Conservation (phyloP, 768 basidiomycete species). For the Boletus fagicola region DNA sequence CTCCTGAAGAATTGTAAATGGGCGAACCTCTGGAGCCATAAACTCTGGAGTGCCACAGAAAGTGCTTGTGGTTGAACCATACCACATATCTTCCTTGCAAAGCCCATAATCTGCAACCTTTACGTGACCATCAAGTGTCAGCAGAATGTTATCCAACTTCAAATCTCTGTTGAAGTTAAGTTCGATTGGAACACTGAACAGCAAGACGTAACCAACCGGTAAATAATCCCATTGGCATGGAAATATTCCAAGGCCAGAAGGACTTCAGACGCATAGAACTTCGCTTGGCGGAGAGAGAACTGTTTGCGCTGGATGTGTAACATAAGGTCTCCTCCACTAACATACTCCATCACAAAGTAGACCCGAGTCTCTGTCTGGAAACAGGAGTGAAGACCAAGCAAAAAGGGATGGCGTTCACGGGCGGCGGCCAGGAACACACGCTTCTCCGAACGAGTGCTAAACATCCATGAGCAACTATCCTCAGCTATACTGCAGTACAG, state of each 20-base stretch:
- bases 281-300: conserved; percentile 97
- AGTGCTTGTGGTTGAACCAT: conserved; percentile 91
- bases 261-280: conserved; percentile 98
- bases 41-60: conserved; percentile 99
- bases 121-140: conserved; percentile 96
- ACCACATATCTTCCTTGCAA: conserved; percentile 99
- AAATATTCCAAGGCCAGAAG: conserved; percentile 96
- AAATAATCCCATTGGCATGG: conserved; percentile 98
- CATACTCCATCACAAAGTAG: conserved; percentile 99
- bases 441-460: conserved; percentile 96
- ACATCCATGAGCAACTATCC: conserved; percentile 2
- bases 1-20: background rate
- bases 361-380: conserved; percentile 99
- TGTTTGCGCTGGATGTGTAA: conserved; percentile 99
- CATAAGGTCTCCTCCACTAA: conserved; percentile 99
- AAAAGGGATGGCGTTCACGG: conserved; percentile 93
- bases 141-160: conserved; percentile 95
- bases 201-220: conserved; percentile 60
- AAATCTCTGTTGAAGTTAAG: conserved; percentile 64
- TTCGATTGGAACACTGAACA: background rate
- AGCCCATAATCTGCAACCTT: conserved; percentile 99
- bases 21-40: conserved; percentile 94
- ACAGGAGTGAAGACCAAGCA: conserved; percentile 95
- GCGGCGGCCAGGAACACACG: conserved; percentile 98
- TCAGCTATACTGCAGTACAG: background rate